Evolutionary conservation across 2,329 filamentous ascomycete genomes (phyloP), one percentile per base, ranked within the genome.

Genomic region (Paecilomyces sp.): DNA sequence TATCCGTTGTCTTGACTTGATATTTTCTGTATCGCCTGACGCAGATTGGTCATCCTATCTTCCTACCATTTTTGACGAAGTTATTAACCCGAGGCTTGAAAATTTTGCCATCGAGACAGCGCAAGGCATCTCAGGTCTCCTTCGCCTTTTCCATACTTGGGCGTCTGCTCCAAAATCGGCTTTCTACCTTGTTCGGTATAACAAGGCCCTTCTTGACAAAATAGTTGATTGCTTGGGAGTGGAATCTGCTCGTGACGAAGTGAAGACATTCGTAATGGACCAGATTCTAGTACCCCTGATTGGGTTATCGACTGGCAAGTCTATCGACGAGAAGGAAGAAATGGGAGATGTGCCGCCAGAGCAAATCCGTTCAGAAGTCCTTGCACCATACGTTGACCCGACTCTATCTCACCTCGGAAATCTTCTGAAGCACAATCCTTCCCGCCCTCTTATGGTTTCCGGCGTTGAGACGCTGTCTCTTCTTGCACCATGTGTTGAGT

Each of bases 61-160:
- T 41, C 80, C 84, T 8, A 74, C 83, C 0, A 87, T 97, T 57
- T 85, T 94, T 57, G 78, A 83, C 30, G 88, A 96, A 68, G 78
- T 95, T 28, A 81, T 99, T 54, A 85, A 85, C 57, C 91, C 91
- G 18, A 84, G 91, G 64, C 79, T 97, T 18, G 83, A 88, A 2
- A 90, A 89, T 60, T 84, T 99, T 58, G 85, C 92, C 0, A 80
- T 84, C 4, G 94, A 99, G 76, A 96, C 91, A 52, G 89, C 91
- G 0, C 92, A 99, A 70, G 91, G 91, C 13, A 81, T 97, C 7
- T 97, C 94, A 2, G 90, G 88, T 15, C 83, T 92, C 50, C 82
- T 97, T 62, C 87, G 88, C 63, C 80, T 99, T 4, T 86, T 99
- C 63, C 86, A 85, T 3, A 89, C 89, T 1, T 96, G 93, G 90